Evolutionary conservation across 2,329 filamentous ascomycete genomes (phyloP).

Genomic region (Cyanodermella asteris): DNA sequence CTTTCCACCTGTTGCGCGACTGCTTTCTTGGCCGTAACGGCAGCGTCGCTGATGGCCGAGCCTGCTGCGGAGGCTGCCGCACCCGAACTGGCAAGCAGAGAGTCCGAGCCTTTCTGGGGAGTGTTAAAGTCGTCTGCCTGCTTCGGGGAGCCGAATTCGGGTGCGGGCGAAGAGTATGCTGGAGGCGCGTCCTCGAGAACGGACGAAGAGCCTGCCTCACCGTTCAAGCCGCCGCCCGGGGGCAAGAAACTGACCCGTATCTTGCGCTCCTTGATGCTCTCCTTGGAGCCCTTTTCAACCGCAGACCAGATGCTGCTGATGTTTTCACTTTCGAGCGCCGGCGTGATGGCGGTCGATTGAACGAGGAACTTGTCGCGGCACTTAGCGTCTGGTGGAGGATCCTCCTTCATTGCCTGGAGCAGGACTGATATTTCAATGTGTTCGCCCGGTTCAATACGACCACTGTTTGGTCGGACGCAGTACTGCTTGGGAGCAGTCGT

Average conservation of each 20-base stretch:
- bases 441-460: slow-evolving; percentile 75
- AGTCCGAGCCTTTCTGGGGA: slow-evolving; percentile 13
- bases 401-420: slow-evolving; percentile 92
- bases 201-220: too few relatives aligned
- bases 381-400: slow-evolving; percentile 64
- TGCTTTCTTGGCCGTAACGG: slow-evolving; percentile 26
- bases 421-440: slow-evolving; percentile 84
- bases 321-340: slow-evolving; percentile 65
- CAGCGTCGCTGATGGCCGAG: slow-evolving; percentile 21
- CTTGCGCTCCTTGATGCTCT: slow-evolving; percentile 72
- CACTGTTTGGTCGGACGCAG: slow-evolving; percentile 7
- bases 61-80: slow-evolving; percentile 18
- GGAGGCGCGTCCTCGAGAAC: slow-evolving; percentile 25
- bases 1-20: slow-evolving; percentile 49
- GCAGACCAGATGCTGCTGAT: slow-evolving; percentile 60
- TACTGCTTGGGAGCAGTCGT: slow-evolving; percentile 97
- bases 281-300: slow-evolving; percentile 54
- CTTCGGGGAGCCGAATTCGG: slow-evolving; percentile 25
- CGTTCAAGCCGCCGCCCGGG: slow-evolving; percentile 30
- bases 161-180: slow-evolving; percentile 34
- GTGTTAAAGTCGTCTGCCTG: slow-evolving; percentile 23
- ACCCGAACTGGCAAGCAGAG: slow-evolving; percentile 15
- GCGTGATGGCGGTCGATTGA: slow-evolving; percentile 65
- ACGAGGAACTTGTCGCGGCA: slow-evolving; percentile 97
- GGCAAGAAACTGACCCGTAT: slow-evolving; percentile 77